Base-by-base conservation (phyloP, 2,329 filamentous ascomycete genomes). In the Trichoderma citrinoviride region DNA sequence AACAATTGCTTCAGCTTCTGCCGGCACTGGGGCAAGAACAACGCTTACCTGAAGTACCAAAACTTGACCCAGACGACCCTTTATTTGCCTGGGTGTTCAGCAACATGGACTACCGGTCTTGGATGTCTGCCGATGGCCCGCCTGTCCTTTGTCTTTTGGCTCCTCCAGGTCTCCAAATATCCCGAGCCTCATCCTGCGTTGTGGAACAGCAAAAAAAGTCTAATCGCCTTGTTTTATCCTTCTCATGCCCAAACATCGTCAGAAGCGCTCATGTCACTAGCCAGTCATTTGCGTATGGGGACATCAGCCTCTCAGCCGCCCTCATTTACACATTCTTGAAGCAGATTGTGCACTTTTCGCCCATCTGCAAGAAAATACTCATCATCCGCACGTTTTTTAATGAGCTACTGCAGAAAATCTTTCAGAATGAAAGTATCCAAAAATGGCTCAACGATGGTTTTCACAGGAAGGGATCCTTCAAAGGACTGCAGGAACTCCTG, bases 371-470 rank as follows among this genome's bases (percentile, higher is more conserved):
- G n/a, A 29, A 8, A 1, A 1, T n/a, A 43, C 8, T 8, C 1
- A 17, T 56, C 1, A 44, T 21, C 2, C 53, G 21, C n/a, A 7
- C 3, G 3, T 29, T 55, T 17, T 3, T 43, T 2, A 5, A 14
- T 29, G 1, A 5, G 7, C 37, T 56, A 10, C 14, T 56, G 1
- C 21, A 43, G n/a, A 21, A 7, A 2, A 1, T 1, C 5, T 5
- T 29, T n/a, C 3, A 29, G 14, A 12, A 1, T 1, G 2, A 19
- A 14, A 1, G 1, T 2, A 17, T 1, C 19, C 7, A 5, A 27
- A 7, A 27, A 5, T 12, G 15, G 37, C 2, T 14, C 2, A 6
- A 27, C 2, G 1, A 3, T 2, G 7, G 6, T 2, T n/a, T 55
- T 7, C 15, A 10, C 5, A 1, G 5, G n/a, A 5, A 41, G 3